Evolutionary conservation across 2,329 filamentous ascomycete genomes (phyloP).

Genomic region (Phaeoacremonium minimum): DNA sequence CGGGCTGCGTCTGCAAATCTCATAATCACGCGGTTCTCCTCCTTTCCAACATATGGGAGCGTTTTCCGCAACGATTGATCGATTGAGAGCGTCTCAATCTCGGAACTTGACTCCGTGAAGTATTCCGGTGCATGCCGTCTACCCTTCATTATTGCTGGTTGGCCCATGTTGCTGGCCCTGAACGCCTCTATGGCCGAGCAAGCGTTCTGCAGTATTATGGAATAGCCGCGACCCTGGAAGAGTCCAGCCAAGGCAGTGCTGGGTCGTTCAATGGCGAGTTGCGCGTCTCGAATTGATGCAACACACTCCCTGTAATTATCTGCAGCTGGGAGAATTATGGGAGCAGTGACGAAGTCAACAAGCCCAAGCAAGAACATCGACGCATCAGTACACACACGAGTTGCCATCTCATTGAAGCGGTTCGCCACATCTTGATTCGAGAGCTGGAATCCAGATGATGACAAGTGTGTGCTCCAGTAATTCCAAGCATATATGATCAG

Average conservation of each 20-base stretch:
- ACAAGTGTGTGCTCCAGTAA: constrained; percentile 10
- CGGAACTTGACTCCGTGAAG: no score
- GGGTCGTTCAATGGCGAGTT: constrained; percentile 7
- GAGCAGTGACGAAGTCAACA: constrained; percentile 11
- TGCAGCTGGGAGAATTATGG: constrained; percentile 6
- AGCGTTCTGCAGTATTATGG: constrained; percentile 5
- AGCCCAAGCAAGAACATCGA: constrained; percentile 10
- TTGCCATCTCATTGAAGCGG: constrained; percentile 8
- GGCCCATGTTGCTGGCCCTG: not conserved
- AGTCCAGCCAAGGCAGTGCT: constrained; percentile 5
- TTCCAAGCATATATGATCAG: constrained; percentile 13
- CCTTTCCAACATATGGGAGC: not conserved
- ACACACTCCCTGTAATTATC: constrained; percentile 2
- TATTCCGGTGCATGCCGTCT: no score
- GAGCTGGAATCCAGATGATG: constrained; percentile 5
- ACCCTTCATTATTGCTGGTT: not conserved
- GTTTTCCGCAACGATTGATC: constrained; percentile 4
- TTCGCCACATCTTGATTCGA: constrained; percentile 2
- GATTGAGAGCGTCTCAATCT: constrained; percentile 2
- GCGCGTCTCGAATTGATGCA: constrained; percentile 5
- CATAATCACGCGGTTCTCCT: constrained; percentile 1
- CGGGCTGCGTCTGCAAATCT: constrained; percentile 7
- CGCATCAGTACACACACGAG: constrained; percentile 7
- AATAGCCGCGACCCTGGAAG: not conserved
- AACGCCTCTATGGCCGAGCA: constrained; percentile 7